Conservation (phyloP, 1,284 basidiomycete genomes). For the Xanthoconium separans region DNA sequence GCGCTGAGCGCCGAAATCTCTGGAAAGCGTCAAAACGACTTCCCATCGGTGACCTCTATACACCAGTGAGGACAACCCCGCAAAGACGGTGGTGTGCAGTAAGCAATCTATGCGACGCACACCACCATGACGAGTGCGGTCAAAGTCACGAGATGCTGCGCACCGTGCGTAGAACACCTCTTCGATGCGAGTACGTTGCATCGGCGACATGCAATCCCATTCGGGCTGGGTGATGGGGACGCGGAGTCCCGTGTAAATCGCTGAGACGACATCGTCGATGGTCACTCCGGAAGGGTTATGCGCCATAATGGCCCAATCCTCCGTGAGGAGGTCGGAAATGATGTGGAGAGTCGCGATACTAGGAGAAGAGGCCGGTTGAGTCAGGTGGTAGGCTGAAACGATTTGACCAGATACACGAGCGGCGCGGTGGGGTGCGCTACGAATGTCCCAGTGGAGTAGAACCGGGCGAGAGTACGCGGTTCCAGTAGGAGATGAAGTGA, state of each 20-base stretch:
- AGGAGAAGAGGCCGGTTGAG: constrained; percentile 43
- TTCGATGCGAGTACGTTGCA: constrained; percentile 42
- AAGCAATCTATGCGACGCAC: constrained; percentile 49
- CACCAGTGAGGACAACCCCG: constrained; percentile 44
- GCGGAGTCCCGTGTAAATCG: constrained; percentile 41
- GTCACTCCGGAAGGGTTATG: constrained; percentile 44
- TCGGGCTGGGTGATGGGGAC: constrained; percentile 39
- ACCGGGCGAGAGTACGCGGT: constrained; percentile 11
- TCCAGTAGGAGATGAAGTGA: constrained; percentile 15
- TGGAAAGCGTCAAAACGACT: constrained; percentile 44
- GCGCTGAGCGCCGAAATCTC: constrained; percentile 17
- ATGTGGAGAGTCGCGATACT: constrained; percentile 38
- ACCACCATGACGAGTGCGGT: constrained; percentile 36
- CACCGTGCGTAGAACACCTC: constrained; percentile 44
- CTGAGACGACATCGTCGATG: constrained; percentile 45
- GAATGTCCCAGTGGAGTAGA: constrained; percentile 48
- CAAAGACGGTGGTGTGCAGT: constrained; percentile 46
- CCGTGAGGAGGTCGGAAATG: constrained; percentile 45
- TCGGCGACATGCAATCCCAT: constrained; percentile 41
- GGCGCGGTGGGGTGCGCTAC: constrained; percentile 37
- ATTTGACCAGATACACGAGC: constrained; percentile 22
- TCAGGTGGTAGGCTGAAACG: constrained; percentile 32
- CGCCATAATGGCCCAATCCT: constrained; percentile 36
- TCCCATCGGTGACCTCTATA: constrained; percentile 37
- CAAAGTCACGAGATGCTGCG: constrained; percentile 32